Evolutionary conservation across 306 rosid genomes (phyloP).

Genomic region (Rubus idaeus): DNA sequence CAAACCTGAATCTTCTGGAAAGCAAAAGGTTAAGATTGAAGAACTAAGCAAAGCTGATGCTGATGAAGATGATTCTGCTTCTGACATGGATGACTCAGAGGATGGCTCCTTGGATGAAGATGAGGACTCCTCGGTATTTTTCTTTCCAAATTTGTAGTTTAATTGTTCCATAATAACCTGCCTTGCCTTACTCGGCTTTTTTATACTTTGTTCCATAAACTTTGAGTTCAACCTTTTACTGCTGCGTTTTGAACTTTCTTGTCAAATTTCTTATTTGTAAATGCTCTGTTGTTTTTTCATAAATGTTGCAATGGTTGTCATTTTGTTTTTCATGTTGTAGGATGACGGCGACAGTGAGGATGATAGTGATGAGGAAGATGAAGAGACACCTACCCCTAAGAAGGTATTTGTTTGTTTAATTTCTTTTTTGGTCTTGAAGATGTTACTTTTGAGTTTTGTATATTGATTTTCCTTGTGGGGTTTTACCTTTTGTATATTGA

Average conservation of each 20-base stretch:
- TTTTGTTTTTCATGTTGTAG: slow-evolving; percentile 24
- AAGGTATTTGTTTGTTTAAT: slow-evolving; percentile 40
- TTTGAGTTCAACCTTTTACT: too few relatives aligned
- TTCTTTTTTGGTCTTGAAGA: too few relatives aligned
- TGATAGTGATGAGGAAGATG: slow-evolving; percentile 45
- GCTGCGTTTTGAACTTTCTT: neutral
- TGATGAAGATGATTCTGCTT: slow-evolving; percentile 39
- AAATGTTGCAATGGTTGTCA: neutral
- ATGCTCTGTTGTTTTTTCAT: neutral
- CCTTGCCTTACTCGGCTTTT: too few relatives aligned
- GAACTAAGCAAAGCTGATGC: slow-evolving; percentile 51
- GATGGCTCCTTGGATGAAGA: slow-evolving; percentile 37
- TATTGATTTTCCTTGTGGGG: neutral
- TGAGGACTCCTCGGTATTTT: slow-evolving; percentile 15
- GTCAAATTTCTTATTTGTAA: neutral
- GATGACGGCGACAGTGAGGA: slow-evolving; percentile 42
- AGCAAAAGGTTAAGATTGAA: slow-evolving; percentile 50
- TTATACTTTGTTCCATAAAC: too few relatives aligned
- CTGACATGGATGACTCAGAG: slow-evolving; percentile 36
- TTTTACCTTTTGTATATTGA: neutral
- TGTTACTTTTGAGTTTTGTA: neutral
- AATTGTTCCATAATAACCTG: too few relatives aligned
- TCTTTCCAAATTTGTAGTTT: neutral
- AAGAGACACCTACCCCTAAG: slow-evolving; percentile 50
- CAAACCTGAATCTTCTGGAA: slow-evolving; percentile 39